Conservation (phyloP, 345 rosid species). For the Dipteronia dyeriana region DNA sequence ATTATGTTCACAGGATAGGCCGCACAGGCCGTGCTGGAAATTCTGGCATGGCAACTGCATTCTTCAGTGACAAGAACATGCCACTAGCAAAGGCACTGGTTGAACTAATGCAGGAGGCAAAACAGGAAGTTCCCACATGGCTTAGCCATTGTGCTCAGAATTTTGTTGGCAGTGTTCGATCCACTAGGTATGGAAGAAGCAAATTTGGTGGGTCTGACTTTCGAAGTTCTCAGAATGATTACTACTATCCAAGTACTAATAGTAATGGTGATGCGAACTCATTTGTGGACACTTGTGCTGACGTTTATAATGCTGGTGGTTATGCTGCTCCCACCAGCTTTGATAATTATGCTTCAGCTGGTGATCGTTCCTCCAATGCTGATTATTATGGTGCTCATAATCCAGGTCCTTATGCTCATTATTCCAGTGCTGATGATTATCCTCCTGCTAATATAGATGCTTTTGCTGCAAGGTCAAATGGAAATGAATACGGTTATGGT, state of each 20-base stretch:
- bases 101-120: slow-evolving; percentile 48
- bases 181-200: slow-evolving; percentile 16
- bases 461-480: not conserved
- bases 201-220: slow-evolving; percentile 52
- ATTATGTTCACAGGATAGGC: slow-evolving; percentile 62
- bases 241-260: slow-evolving; percentile 16
- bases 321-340: slow-evolving; percentile 1
- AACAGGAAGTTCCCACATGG: slow-evolving; percentile 53
- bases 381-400: not conserved
- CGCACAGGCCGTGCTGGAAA: slow-evolving; percentile 61
- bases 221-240: slow-evolving; percentile 23
- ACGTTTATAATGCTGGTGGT: slow-evolving; percentile 11
- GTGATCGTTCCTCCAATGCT: not conserved
- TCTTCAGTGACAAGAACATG: slow-evolving; percentile 46
- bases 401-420: not conserved
- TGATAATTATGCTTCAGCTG: not conserved
- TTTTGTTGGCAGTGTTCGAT: slow-evolving; percentile 18
- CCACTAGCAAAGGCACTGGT: slow-evolving; percentile 42
- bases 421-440: slow-evolving; percentile 2
- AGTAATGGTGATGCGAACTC: not conserved
- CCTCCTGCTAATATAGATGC: not conserved
- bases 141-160: slow-evolving; percentile 36
- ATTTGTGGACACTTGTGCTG: slow-evolving; percentile 9
- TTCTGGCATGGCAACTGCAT: slow-evolving; percentile 53
- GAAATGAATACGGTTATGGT: slow-evolving; percentile 13